Evolutionary conservation across 148 eudicot species (phyloP).

Genomic region (Cornus suecica): DNA sequence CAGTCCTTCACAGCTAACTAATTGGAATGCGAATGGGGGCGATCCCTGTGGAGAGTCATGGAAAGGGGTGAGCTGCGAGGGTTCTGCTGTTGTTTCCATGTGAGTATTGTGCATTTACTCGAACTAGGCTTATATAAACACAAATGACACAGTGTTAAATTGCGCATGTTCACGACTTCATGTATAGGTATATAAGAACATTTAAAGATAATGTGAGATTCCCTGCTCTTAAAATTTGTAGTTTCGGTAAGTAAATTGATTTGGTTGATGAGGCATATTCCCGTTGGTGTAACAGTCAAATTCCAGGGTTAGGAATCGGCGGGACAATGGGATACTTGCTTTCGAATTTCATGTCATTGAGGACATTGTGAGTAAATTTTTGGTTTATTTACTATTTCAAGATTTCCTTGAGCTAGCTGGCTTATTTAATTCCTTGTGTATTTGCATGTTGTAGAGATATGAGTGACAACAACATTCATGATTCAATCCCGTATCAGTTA

Average conservation of each 20-base stretch:
- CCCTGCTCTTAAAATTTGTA: neutral
- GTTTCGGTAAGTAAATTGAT: neutral
- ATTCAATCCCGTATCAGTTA: constrained; percentile 72
- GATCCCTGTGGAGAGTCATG: constrained; percentile 98
- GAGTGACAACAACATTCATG: constrained; percentile 84
- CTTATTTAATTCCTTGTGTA: neutral
- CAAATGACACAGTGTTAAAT: neutral
- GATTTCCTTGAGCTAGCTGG: neutral
- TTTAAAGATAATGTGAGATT: neutral
- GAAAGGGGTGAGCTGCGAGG: constrained; percentile 83
- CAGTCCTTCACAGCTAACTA: constrained; percentile 74
- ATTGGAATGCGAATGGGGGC: constrained; percentile 77
- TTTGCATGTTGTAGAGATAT: constrained; percentile 56
- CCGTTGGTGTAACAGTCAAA: constrained; percentile 53
- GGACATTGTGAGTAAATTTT: constrained; percentile 55
- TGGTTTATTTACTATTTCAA: neutral
- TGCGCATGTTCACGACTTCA: neutral
- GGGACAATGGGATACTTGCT: constrained; percentile 94
- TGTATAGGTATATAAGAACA: no score
- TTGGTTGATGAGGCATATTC: constrained; percentile 14
- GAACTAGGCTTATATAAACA: neutral
- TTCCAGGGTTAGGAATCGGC: constrained; percentile 69
- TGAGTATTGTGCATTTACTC: constrained; percentile 29
- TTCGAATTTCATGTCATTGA: constrained; percentile 50
- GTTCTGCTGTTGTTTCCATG: constrained; percentile 86